These are phyloP conservation scores for Curvularia sp. DNA, from an alignment of 2,329 filamentous ascomycete species.

Conservation along the genomic window DNA sequence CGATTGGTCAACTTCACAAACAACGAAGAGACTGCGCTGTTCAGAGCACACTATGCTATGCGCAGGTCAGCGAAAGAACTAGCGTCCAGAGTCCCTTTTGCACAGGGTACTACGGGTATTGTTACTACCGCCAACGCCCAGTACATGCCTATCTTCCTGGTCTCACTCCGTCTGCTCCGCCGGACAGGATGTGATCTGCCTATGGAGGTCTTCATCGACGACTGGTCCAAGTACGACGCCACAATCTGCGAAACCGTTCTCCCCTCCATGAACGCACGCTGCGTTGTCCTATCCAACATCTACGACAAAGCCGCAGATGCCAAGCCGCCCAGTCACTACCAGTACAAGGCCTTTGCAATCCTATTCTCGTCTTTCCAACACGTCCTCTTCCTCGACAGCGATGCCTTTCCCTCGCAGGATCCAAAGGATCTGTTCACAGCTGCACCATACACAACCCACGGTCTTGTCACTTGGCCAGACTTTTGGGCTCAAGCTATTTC, in stretches of 20 bases:
- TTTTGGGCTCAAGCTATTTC: constrained; percentile 57
- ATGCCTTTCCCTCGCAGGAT: constrained; percentile 60
- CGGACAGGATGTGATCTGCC: constrained; percentile 59
- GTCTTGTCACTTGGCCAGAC: constrained; percentile 66
- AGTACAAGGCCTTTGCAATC: constrained; percentile 65
- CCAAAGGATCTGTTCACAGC: constrained; percentile 58
- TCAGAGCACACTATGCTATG: constrained; percentile 32
- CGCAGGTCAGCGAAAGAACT: constrained; percentile 25
- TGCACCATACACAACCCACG: constrained; percentile 60
- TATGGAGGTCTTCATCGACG: constrained; percentile 54
- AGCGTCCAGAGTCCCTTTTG: constrained; percentile 45
- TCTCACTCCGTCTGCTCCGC: constrained; percentile 61
- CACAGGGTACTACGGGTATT: constrained; percentile 55
- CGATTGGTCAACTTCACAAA: constrained; percentile 27
- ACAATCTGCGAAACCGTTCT: constrained; percentile 50
- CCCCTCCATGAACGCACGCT: constrained; percentile 50
- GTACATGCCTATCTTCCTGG: constrained; percentile 59
- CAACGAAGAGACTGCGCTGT: constrained; percentile 27
- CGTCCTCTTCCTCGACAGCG: constrained; percentile 65
- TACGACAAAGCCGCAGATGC: constrained; percentile 25
- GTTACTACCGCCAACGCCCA: constrained; percentile 59
- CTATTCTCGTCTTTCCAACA: constrained; percentile 66
- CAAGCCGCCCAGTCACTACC: constrained; percentile 48
- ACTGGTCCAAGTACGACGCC: constrained; percentile 47
- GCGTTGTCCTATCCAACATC: constrained; percentile 44